Evolutionary conservation across 768 basidiomycete genomes (phyloP).

Genomic region (Rhizopogon vinicolor): DNA sequence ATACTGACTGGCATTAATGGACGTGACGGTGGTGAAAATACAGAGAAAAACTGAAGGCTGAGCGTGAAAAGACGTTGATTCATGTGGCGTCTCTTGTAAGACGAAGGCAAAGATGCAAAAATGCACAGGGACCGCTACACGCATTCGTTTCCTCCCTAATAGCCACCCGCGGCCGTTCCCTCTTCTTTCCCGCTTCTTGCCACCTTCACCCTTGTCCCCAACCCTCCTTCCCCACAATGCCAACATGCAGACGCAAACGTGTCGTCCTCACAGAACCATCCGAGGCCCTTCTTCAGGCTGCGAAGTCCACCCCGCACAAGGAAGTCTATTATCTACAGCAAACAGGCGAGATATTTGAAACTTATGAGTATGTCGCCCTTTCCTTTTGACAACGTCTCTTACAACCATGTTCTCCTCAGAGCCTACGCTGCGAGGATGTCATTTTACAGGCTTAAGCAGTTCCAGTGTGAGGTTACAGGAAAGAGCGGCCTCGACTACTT

Average conservation of each 20-base stretch:
- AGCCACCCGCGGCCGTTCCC: constrained; percentile 54
- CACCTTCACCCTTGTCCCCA: constrained; percentile 38
- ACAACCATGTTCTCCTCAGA: constrained; percentile 25
- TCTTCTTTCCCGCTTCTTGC: constrained; percentile 55
- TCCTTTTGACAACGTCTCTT: constrained; percentile 19
- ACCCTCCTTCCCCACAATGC: constrained; percentile 54
- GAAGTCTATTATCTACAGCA: constrained; percentile 90
- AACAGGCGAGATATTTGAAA: constrained; percentile 96
- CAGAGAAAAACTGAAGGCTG: constrained; percentile 1
- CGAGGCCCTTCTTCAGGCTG: constrained; percentile 59
- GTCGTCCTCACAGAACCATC: constrained; percentile 85
- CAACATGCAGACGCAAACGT: constrained; percentile 86
- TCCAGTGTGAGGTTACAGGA: constrained; percentile 96
- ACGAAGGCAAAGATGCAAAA: constrained; percentile 19
- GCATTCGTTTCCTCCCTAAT: constrained; percentile 49
- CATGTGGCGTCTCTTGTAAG: constrained; percentile 18
- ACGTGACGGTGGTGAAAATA: background rate
- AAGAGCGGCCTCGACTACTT: constrained; percentile 94
- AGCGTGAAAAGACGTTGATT: constrained; percentile 9
- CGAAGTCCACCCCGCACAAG: constrained; percentile 57
- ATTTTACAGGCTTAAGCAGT: constrained; percentile 91
- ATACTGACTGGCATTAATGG: background rate
- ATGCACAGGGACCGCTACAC: constrained; percentile 30
- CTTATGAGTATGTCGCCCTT: constrained; percentile 76
- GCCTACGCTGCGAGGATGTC: constrained; percentile 90